phyloP scores from a whole-genome alignment of 352 stramenopile species.

The Phytophthora pistaciae region DNA sequence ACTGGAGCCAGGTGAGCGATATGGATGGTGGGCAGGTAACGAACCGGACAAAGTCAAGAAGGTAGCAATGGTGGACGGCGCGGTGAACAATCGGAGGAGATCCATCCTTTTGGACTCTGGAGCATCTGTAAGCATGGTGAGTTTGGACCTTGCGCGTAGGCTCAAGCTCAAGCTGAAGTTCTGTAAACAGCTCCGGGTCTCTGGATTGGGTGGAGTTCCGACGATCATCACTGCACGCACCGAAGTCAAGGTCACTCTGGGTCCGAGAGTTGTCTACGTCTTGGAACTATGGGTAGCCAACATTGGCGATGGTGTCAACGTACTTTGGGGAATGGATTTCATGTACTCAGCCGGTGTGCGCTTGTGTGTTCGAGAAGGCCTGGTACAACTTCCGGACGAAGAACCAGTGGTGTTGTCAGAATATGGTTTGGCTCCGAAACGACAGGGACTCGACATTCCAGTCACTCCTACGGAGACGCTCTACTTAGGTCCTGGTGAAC shows the following conservation, averaged over 20 bases:
- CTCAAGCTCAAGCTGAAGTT: conserved; percentile 4
- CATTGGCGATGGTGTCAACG: conserved; percentile 3
- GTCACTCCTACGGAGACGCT: neutral
- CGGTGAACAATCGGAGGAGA: neutral
- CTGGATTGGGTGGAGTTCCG: conserved; percentile 1
- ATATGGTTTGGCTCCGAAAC: neutral
- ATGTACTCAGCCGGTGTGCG: neutral
- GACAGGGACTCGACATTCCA: neutral
- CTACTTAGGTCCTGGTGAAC: neutral
- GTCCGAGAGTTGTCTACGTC: neutral
- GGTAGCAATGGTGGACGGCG: neutral
- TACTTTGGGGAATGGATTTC: neutral
- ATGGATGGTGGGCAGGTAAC: neutral
- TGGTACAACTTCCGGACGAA: neutral
- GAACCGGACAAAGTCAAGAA: neutral
- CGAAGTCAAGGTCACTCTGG: conserved; percentile 9
- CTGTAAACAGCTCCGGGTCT: conserved; percentile 5
- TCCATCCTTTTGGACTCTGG: conserved; percentile 4
- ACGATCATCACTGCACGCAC: conserved; percentile 5
- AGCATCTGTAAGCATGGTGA: conserved; percentile 5
- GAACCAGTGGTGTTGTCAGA: neutral
- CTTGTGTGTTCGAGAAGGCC: neutral
- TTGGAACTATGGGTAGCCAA: neutral
- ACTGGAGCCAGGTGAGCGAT: neutral
- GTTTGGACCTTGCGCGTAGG: conserved; percentile 16